Percentiles rank a stretch among this genome's conserved stretches.
Conservation (phyloP, 257 asterid species). For the Salvia miltiorrhiza region DNA sequence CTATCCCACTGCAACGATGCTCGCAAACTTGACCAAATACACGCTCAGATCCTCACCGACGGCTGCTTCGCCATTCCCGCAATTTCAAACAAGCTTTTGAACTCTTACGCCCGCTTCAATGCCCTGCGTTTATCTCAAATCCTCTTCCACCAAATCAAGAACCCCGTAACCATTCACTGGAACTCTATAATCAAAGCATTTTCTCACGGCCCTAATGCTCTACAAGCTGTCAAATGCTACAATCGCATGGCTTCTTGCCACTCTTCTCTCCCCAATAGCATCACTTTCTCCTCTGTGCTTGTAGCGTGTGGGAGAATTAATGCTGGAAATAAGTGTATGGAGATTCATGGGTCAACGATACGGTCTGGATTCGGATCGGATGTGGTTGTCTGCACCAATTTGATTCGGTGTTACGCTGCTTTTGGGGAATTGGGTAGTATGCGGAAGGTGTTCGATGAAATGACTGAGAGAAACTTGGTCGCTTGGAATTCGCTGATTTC, state of each 20-base stretch:
- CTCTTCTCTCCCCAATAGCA: slow-evolving; percentile 17
- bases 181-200: slow-evolving; percentile 31
- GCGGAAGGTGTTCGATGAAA: slow-evolving; percentile 32
- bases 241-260: slow-evolving; percentile 18
- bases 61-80: slow-evolving; percentile 28
- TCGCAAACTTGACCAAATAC: slow-evolving; percentile 8
- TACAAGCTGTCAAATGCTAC: slow-evolving; percentile 23
- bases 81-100: slow-evolving; percentile 26
- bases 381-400: slow-evolving; percentile 25
- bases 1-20: slow-evolving; percentile 19
- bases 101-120: slow-evolving; percentile 14
- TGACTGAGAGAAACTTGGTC: slow-evolving; percentile 22
- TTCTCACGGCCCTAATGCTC: slow-evolving; percentile 24
- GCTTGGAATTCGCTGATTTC: slow-evolving; percentile 34
- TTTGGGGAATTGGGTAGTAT: slow-evolving; percentile 12
- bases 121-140: slow-evolving; percentile 4
- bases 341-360: slow-evolving; percentile 30
- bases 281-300: slow-evolving; percentile 24
- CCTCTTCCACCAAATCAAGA: slow-evolving; percentile 29
- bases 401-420: slow-evolving; percentile 25
- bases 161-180: slow-evolving; percentile 24
- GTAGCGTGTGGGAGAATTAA: slow-evolving; percentile 23
- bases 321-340: slow-evolving; percentile 24
- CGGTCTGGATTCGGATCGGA: slow-evolving; percentile 24
- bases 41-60: slow-evolving; percentile 22